phyloP scores from a whole-genome alignment of 495 filamentous ascomycete species.

The Lophium mytilinum region DNA sequence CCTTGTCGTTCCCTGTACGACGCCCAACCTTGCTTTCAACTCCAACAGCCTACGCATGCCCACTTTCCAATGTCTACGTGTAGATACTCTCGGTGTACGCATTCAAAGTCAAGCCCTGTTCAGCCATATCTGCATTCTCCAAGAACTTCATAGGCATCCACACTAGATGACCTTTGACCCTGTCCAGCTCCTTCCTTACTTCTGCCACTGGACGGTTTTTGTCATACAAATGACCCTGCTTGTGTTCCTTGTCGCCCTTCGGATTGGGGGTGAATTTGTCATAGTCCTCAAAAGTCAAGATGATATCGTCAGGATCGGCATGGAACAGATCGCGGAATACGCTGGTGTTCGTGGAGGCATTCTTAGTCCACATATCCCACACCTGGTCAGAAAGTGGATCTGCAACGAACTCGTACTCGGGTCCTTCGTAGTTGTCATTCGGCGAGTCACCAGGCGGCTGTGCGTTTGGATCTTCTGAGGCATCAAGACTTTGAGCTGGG shows the following conservation, averaged over 20 bases:
- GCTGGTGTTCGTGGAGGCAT: slow-evolving; percentile 70
- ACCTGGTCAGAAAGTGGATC: slow-evolving; percentile 74
- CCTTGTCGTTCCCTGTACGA: no score
- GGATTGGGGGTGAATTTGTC: slow-evolving; percentile 48
- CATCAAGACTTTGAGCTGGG: slow-evolving; percentile 64
- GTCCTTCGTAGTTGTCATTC: slow-evolving; percentile 58
- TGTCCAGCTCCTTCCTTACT: slow-evolving; percentile 64
- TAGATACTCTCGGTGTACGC: slow-evolving; percentile 61
- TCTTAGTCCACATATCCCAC: slow-evolving; percentile 76
- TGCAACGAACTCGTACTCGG: slow-evolving; percentile 65
- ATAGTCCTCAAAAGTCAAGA: slow-evolving; percentile 72
- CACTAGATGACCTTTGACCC: slow-evolving; percentile 81
- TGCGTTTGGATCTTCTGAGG: slow-evolving; percentile 64
- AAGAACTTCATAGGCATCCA: slow-evolving; percentile 93
- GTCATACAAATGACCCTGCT: slow-evolving; percentile 79
- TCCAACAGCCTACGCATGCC: not conserved
- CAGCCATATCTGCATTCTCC: slow-evolving; percentile 79
- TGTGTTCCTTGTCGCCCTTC: slow-evolving; percentile 48
- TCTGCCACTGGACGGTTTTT: slow-evolving; percentile 59
- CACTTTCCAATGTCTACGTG: slow-evolving; percentile 30
- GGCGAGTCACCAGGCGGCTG: slow-evolving; percentile 65
- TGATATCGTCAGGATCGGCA: slow-evolving; percentile 82
- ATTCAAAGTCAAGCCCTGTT: slow-evolving; percentile 73
- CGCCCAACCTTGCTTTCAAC: not conserved
- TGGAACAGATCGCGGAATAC: slow-evolving; percentile 87